Evolutionary conservation across 331 rosid species (phyloP).

Genomic region (Spiraea crenata): DNA sequence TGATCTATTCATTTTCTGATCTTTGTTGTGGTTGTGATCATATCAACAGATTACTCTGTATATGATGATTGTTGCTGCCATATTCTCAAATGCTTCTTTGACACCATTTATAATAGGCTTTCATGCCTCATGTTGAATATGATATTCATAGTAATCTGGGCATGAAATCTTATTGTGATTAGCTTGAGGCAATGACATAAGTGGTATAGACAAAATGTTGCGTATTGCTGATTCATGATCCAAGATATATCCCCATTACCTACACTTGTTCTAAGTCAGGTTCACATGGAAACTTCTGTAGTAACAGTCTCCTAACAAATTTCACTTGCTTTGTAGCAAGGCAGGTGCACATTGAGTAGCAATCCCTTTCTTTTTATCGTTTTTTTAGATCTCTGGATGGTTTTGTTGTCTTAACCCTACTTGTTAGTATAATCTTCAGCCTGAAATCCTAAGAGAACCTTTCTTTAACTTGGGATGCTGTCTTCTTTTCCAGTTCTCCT

Average conservation of each 20-base stretch:
- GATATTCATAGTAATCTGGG: constrained; percentile 17
- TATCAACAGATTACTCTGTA: constrained; percentile 11
- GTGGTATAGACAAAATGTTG: background rate
- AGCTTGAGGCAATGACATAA: constrained; percentile 17
- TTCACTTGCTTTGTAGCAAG: background rate
- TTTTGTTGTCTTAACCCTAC: background rate
- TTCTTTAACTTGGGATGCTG: background rate
- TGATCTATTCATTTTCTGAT: constrained; percentile 30
- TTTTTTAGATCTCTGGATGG: background rate
- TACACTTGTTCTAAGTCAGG: constrained; percentile 1
- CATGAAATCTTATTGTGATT: constrained; percentile 13
- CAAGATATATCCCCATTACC: background rate
- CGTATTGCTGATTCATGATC: too few species aligned
- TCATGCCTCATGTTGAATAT: constrained; percentile 16
- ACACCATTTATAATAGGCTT: background rate
- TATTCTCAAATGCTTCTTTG: constrained; percentile 16
- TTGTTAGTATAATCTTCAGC: background rate
- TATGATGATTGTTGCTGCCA: constrained; percentile 4
- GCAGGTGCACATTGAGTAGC: too few species aligned
- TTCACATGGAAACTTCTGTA: background rate
- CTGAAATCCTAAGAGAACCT: too few species aligned
- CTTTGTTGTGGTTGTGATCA: constrained; percentile 21
- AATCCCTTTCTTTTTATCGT: background rate
- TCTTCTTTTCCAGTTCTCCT: too few species aligned
- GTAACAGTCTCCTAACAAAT: too few species aligned